Base-by-base conservation (phyloP, 2,329 filamentous ascomycete species). In the Neonectria ditissima region DNA sequence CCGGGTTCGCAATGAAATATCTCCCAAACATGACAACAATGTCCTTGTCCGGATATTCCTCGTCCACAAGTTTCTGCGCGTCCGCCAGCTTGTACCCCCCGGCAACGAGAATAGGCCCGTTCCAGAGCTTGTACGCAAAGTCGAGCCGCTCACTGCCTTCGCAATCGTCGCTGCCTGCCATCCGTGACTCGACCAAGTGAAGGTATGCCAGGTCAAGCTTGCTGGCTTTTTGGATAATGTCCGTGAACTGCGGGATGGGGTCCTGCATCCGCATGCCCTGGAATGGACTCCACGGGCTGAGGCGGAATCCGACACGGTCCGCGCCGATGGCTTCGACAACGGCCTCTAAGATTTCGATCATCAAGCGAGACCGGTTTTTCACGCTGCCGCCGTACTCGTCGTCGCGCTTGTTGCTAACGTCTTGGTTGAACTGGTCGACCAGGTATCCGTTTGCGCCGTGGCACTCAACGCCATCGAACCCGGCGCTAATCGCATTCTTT, bases 381-480 rank as follows among this genome's bases (percentile, higher is more conserved):
- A 87, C 76, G 20, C 75, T 81, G 0, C 86, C 85, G 3, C 86
- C 86, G 26, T 86, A 88, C 26, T 78, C 66, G 67, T 88, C 86
- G 0, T 80, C 80, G 7, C 86, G 79, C 43, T 78, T 74, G 68
- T 88, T 88, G 44, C 80, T 81, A 6, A 80, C 78, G 16, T 82
- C 80, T 10, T 82, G 85, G 0, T 87, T 78, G 70, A 91, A 91
- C 51, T 89, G 86, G 55, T 88, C 87, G 7, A 89, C 74, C 0
- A 91, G 78, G 65, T 91, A 91, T 0, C 87, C 87, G 59, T 89
- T 88, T 0, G 85, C 86, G 1, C 75, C 83, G 51, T 86, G 82
- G 3, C 82, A 74, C 66, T 94, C 92, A 48, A 94, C 86, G 0
- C 87, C 89, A 69, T 95, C 92, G 32, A 91, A 90, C 0, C 92